Base-by-base conservation (phyloP, 257 asterid species). In the Petrea volubilis region DNA sequence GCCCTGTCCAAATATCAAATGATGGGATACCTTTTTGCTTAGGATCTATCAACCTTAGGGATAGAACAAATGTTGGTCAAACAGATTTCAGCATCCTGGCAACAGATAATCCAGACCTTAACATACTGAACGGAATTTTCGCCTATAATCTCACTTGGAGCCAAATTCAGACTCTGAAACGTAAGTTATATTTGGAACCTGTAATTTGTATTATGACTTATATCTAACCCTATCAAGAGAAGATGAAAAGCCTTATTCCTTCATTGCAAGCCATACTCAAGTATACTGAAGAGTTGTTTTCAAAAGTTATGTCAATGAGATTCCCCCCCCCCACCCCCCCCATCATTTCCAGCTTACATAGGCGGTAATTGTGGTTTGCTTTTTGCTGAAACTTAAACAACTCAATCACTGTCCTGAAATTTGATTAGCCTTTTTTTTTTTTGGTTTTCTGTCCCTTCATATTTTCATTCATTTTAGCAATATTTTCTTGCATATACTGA, bases 1-100 rank as follows among this genome's bases (percentile, higher is more conserved):
- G 97, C 81, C 89, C 92, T 3, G 93, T 94, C 70, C 99, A 94
- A 78, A 85, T 94, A 74, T 77, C 97, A 13, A 83, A 66, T 69
- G 98, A 94, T 57, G 89, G 90, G 34, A 38, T 85, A 78, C 96
- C 92, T 18, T 77, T 94, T 74, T 94, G 97, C 80, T 74, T 91
- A 82, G 96, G 99, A 55, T 88, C 97, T 23, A 84, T 89, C 52
- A 86, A 91, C 78, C 90, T 94, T 71, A 76, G 85, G 57, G 86
- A 86, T 2, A 79, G 84, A 75, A 94, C 96, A 56, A 60, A 58
- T 43, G 90, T 41, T 41, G 87, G 79, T 58, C 86, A 85, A 59
- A 72, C 93, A 1, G 50, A 44, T 27, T 93, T 77, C 80, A 76
- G 55, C 76, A 76, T 25, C 76, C 72, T 47, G 34, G 11, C 84